These are phyloP conservation scores for Xylaria grammica DNA, from an alignment of 495 filamentous ascomycete species.

Conservation along the genomic window DNA sequence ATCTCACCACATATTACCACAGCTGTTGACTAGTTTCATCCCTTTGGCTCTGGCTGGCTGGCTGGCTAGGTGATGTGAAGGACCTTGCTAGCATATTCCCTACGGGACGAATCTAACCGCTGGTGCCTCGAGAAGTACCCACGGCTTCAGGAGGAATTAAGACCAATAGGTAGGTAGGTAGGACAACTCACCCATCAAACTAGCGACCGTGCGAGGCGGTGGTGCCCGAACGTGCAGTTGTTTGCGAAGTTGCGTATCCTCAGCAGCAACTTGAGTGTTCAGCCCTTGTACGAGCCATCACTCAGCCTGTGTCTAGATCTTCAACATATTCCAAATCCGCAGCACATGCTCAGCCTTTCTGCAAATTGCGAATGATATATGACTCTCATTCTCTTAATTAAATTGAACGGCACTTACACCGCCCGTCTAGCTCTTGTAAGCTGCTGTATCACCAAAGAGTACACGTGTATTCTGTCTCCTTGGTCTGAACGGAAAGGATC, in stretches of 20 bases:
- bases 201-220: not conserved
- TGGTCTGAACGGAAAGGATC: too few relatives aligned
- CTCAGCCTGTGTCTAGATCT: not conserved
- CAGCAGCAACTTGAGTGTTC: not conserved
- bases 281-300: not conserved
- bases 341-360: not conserved
- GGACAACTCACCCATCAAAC: not conserved
- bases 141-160: not conserved
- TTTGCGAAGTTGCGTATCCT: not conserved
- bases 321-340: not conserved
- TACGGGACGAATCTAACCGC: not conserved
- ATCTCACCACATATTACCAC: not conserved
- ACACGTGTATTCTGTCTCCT: too few relatives aligned
- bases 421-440: too few relatives aligned
- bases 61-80: not conserved
- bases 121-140: not conserved
- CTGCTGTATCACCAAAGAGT: too few relatives aligned
- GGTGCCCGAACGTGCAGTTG: conserved; percentile 4
- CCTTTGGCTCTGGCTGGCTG: not conserved
- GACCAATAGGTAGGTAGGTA: not conserved
- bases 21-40: not conserved
- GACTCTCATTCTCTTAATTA: too few relatives aligned
- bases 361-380: not conserved
- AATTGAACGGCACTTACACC: not conserved
- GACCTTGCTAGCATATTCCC: not conserved